These are phyloP conservation scores for Anisodus acutangulus DNA, from an alignment of 257 asterid species.

Conservation along the genomic window DNA sequence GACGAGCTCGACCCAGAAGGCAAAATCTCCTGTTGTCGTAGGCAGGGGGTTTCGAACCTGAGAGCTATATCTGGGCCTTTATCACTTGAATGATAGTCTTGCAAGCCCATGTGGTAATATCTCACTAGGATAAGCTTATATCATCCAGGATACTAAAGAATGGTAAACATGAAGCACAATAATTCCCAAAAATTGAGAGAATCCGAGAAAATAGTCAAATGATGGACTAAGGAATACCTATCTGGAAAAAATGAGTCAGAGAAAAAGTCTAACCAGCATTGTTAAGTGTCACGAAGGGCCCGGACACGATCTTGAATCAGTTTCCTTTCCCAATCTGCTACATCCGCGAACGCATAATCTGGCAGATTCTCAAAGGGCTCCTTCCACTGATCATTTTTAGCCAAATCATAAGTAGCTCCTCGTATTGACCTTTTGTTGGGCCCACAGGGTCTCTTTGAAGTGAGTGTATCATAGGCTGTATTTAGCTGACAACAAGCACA, in stretches of 20 bases:
- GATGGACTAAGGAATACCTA: constrained; percentile 1
- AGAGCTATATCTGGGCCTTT: background rate
- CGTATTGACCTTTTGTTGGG: too few species aligned
- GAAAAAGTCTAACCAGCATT: background rate
- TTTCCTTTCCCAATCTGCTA: constrained; percentile 85
- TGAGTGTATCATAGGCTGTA: constrained; percentile 62
- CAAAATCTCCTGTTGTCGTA: too few species aligned
- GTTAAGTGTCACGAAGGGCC: constrained; percentile 59
- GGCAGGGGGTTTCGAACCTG: too few species aligned
- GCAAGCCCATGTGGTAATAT: constrained; percentile 10
- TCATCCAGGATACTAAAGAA: background rate
- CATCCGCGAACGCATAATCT: constrained; percentile 65
- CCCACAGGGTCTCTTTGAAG: constrained; percentile 88
- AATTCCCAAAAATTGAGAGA: background rate
- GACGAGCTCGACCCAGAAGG: too few species aligned
- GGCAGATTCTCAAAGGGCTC: constrained; percentile 83
- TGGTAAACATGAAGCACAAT: constrained; percentile 19
- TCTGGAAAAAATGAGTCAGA: background rate
- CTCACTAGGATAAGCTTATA: background rate
- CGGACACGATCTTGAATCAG: constrained; percentile 76
- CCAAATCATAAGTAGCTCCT: constrained; percentile 82
- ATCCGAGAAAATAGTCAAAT: constrained; percentile 15
- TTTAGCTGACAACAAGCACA: constrained; percentile 56
- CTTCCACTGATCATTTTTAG: constrained; percentile 73
- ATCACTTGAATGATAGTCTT: background rate